Evolutionary conservation across 2,329 filamentous ascomycete genomes (phyloP), one percentile per base, ranked within the genome.

Genomic region (Ceratocystis ficicola): DNA sequence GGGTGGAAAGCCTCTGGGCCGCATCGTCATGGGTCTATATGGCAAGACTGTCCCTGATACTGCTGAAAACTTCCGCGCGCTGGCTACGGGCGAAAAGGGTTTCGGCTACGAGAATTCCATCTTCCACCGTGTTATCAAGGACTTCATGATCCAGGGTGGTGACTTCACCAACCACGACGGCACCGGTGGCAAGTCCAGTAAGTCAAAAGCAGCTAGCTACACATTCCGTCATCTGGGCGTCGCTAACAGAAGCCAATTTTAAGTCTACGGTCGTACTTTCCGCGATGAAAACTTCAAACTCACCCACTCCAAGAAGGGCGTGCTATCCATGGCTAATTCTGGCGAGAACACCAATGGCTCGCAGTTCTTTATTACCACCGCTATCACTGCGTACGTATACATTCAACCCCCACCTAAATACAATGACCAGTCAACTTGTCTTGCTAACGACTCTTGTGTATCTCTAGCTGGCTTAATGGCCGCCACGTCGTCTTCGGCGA

Each of bases 251-350:
- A 32, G 8, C 10, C n/a, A 46, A 1, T n/a, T 22, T 67, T n/a
- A 69, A 86, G 84, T 94, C 80, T 94, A 93, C 75, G 89, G 89
- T 72, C 81, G 83, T 72, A 89, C 89, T 78, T 94, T 94, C 79
- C 77, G 84, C 70, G 89, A 95, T 73, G 89, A 95, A 86, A 94
- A 93, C 87, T 94, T 95, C 83, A 93, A 94, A 86, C 83, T 93
- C 74, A 92, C 91, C 83, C 90, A 95, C 85, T 84, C 82, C 80
- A 91, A 90, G 83, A 87, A 86, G 77, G 89, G 89, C 73, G 79
- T 90, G 63, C 80, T 94, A 70, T 90, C 87, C 77, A 94, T 90
- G 89, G 89, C 88, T 77, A 92, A 92, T 78, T 84, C 88, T 68
- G 89, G 89, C 76, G 83, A 85, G 76, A 88, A 94, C 77, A 94